Base-by-base conservation (phyloP, 768 basidiomycete species). In the Lactarius sp. region DNA sequence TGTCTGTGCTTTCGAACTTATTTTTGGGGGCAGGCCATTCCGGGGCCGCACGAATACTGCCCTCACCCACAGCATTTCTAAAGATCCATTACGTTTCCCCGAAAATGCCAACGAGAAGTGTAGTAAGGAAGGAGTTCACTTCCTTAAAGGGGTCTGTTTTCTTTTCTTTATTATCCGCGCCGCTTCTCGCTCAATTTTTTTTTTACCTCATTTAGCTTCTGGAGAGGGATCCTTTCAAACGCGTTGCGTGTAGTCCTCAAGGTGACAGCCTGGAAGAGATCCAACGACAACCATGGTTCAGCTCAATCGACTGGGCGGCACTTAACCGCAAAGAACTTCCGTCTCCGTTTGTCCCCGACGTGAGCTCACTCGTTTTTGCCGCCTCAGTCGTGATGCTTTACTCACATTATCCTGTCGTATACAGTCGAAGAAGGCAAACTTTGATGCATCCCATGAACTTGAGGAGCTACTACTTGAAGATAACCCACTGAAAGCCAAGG, bases 391-490 rank as follows among this genome's bases (percentile, higher is more conserved):
- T 59, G 56, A 62, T 62, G 36, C 65, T n/a, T 64, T 39, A 59
- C 68, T 60, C 51, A 63, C 49, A 52, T 39, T 37, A 41, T 52
- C 56, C 10, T 46, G 14, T 36, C n/a, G n/a, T 56, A 13, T 52
- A 13, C 71, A 98, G 95, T 87, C 88, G n/a, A 98, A 98, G 78
- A 97, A 97, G 76, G 94, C 96, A 36, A 98, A 99, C 75, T 99
- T 99, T 72, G 96, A 99, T 72, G 95, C 96, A 33, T 98, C 96
- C 13, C 95, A 98, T 71, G 96, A 99, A 75, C 78, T 99, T 41
- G 96, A 99, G 72, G 96, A 99, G 75, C 80, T 99, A 22, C 75
- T 99, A 12, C 77, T 99, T 18, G 96, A 99, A 75, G 95, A 98
- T 72, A 98, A 98, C 70, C 96, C 96, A 49, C 79, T 99, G 60